phyloP scores from a whole-genome alignment of 1,284 basidiomycete species.

The Cutaneotrichosporon sp. region DNA sequence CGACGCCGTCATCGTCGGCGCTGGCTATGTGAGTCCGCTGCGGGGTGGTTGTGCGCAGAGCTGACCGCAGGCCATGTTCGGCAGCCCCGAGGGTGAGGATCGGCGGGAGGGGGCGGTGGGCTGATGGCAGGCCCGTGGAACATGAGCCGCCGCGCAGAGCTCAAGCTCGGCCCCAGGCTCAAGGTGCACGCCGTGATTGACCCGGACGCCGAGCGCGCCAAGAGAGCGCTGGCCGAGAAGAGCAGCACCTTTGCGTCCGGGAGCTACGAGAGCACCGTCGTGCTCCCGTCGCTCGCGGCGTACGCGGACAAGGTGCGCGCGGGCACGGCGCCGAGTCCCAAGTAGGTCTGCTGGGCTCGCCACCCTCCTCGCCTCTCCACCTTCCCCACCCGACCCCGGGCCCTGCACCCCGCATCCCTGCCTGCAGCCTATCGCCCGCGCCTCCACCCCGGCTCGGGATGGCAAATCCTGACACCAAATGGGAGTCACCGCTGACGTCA shows the following conservation, averaged over 20 bases:
- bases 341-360: conserved; percentile 42
- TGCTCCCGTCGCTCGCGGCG: conserved; percentile 80
- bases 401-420: too few species aligned
- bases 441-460: background rate
- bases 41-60: too few species aligned
- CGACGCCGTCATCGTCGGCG: conserved; percentile 41
- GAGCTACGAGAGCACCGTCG: conserved; percentile 82
- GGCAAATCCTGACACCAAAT: too few species aligned
- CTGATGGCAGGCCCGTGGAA: conserved; percentile 44
- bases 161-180: conserved; percentile 85
- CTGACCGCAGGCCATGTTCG: conserved; percentile 46
- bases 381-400: too few species aligned
- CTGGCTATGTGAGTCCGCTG: conserved; percentile 37
- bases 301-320: conserved; percentile 57
- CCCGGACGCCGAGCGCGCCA: conserved; percentile 76
- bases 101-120: too few species aligned
- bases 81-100: conserved; percentile 46
- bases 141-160: conserved; percentile 39
- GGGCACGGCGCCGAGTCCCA: conserved; percentile 53
- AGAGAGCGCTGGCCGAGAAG: conserved; percentile 78
- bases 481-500: conserved; percentile 25
- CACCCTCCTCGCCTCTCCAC: background rate
- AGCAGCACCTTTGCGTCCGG: conserved; percentile 80
- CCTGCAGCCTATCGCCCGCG: too few species aligned
- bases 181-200: conserved; percentile 92